Base-by-base conservation (phyloP, 2,329 filamentous ascomycete genomes). In the Amesomyces nigricolor region DNA sequence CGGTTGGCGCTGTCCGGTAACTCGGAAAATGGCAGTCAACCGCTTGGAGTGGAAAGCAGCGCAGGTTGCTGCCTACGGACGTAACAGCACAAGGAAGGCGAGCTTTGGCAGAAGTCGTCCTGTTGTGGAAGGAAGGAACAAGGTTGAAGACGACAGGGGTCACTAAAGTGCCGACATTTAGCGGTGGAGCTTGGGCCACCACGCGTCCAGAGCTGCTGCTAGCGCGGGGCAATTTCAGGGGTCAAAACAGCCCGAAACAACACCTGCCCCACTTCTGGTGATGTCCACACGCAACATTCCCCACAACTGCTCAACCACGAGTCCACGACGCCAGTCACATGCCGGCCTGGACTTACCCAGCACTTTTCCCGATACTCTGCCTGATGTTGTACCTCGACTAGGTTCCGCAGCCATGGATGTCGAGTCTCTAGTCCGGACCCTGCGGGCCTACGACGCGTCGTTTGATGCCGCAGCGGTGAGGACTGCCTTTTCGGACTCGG, bases 381-480 rank as follows among this genome's bases (percentile, higher is more conserved):
- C 7, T 44, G 11, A 47, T 40, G 47, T 17, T 16, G 47, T 50
- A 32, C 9, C 14, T 26, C 38, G 4, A 5, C 11, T 26, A 26
- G 22, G 2, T 43, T 1, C 13, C 8, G 5, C 19, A 4, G 47
- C 22, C 38, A 68, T 68, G 66, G 58, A 64, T 29, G 61, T 58
- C 53, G 67, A 70, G 22, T 54, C 65, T 5, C 60, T 72, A 40
- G 54, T 66, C 37, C 58, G 61, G 29, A 62, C 68, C 29, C 57
- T 73, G 47, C 65, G 66, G 40, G 63, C 62, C 37, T 70, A 70
- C 61, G 62, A 67, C 47, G 60, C 68, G 7, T 64, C 66, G 5
- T 56, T 71, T 13, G 70, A 77, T 53, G 68, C 71, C 37, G 65
- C 61, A 22, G 62, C 61, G 44, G 60, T 64, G 56, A 64, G 42